phyloP scores from a whole-genome alignment of 345 rosid genomes.

The Corchorus capsularis region DNA sequence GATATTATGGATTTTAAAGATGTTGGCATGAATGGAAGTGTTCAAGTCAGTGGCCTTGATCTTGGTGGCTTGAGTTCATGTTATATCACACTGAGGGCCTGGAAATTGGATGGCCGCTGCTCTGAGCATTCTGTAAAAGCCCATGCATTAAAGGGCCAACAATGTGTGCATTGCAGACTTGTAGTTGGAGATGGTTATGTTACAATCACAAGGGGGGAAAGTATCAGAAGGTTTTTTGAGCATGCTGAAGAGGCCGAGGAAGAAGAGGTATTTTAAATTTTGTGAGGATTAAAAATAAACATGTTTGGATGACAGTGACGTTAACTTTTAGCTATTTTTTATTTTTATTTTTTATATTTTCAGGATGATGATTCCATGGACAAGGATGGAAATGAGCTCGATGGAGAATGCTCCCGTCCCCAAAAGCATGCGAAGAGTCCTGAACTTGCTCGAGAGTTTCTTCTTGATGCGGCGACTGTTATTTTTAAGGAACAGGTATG shows the following conservation, averaged over 20 bases:
- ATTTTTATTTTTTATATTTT: background rate
- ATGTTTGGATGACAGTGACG: background rate
- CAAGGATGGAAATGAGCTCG: constrained; percentile 93
- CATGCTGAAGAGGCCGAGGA: constrained; percentile 98
- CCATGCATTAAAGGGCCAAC: constrained; percentile 80
- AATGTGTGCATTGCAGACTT: constrained; percentile 88
- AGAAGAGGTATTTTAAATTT: constrained; percentile 74
- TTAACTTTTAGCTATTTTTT: background rate
- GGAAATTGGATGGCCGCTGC: constrained; percentile 80
- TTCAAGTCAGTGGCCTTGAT: constrained; percentile 61
- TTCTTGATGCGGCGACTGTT: constrained; percentile 92
- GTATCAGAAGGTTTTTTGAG: constrained; percentile 81
- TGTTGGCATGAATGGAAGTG: constrained; percentile 72
- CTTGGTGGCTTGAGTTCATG: constrained; percentile 68
- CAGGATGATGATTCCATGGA: constrained; percentile 97
- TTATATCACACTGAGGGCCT: constrained; percentile 83
- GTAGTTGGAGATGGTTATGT: constrained; percentile 93
- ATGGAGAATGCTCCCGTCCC: constrained; percentile 96
- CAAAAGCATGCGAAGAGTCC: constrained; percentile 99
- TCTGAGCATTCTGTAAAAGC: constrained; percentile 87
- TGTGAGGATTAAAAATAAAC: constrained; percentile 12
- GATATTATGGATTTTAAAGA: constrained; percentile 86
- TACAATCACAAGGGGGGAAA: constrained; percentile 79
- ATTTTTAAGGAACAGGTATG: constrained; percentile 97
- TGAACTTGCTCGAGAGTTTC: constrained; percentile 99